These are phyloP conservation scores for Cladophialophora yegresii DNA, from an alignment of 2,329 filamentous ascomycete species.

Conservation along the genomic window DNA sequence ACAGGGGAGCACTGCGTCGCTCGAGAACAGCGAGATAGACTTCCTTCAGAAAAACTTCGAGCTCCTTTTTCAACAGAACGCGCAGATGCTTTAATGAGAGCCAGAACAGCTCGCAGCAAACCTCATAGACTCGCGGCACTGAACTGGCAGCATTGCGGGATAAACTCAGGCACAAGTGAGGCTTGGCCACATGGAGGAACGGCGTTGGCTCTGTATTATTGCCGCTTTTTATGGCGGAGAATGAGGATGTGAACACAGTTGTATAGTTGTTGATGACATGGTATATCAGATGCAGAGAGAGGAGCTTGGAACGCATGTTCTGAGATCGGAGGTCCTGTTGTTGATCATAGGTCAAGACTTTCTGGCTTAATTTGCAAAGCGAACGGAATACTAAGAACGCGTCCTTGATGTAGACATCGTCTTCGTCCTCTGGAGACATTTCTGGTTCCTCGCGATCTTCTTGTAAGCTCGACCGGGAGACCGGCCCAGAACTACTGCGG, in stretches of 20 bases:
- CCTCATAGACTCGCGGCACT: slow-evolving; percentile 87
- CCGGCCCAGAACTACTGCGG: slow-evolving; percentile 49
- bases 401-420: slow-evolving; percentile 96
- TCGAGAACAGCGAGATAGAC: slow-evolving; percentile 93
- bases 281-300: slow-evolving; percentile 93
- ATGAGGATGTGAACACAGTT: slow-evolving; percentile 82
- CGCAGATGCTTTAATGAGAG: slow-evolving; percentile 93
- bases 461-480: slow-evolving; percentile 39
- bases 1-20: slow-evolving; percentile 78
- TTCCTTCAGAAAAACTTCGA: slow-evolving; percentile 96
- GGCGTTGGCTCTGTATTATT: slow-evolving; percentile 79
- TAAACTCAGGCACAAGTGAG: slow-evolving; percentile 91
- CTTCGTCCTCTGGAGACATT: slow-evolving; percentile 59
- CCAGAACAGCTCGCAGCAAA: slow-evolving; percentile 97
- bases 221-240: slow-evolving; percentile 88
- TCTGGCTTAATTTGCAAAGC: slow-evolving; percentile 96
- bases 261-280: slow-evolving; percentile 94
- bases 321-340: slow-evolving; percentile 90
- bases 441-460: slow-evolving; percentile 47
- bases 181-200: slow-evolving; percentile 93
- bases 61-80: slow-evolving; percentile 95
- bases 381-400: slow-evolving; percentile 96
- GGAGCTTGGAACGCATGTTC: slow-evolving; percentile 94
- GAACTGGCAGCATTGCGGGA: slow-evolving; percentile 95
- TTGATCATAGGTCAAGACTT: slow-evolving; percentile 83